Evolutionary conservation across 306 rosid species (phyloP), one percentile per base, ranked within the genome.

Genomic region (Ormosia emarginata): DNA sequence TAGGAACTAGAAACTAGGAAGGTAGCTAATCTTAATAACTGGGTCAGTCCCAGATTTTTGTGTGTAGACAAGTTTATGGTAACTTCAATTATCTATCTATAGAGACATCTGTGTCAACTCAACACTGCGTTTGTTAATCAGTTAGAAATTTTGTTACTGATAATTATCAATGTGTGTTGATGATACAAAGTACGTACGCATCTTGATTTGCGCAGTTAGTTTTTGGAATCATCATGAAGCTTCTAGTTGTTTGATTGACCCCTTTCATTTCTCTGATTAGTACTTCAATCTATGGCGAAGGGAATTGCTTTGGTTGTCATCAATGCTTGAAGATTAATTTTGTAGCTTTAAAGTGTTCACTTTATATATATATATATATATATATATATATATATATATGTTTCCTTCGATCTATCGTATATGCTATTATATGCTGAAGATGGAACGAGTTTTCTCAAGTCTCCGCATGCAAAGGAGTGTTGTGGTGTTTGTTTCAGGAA

Each of bases 1-100:
- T 52, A 3, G 13, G n/a, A 46, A 11, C 52, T 46, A 46, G 14
- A 14, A 46, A 44, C 3, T 24, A 24, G 24, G 24, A 24, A 3
- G 3, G 9, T 46, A 46, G 3, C n/a, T 14, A 52, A 4, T 52
- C 3, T 53, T n/a, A 53, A 15, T 53, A 53, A 53, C 0, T 12
- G 69, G 69, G 79, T 41, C 2, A 12, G 70, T 75, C 59, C 80
- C 18, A 30, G 71, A 75, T 59, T 59, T 43, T 75, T 59, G 13
- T 75, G 9, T 13, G 66, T 63, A 13, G 41, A 30, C 5, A 59
- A 73, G 66, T 56, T 72, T 74, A 7, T 55, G 0, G 13, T 8
- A 18, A 46, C 43, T n/a, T 64, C 44, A 59, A 9, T 32, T 47
- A 41, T 24, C 9, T 36, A 17, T 53, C 34, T 17, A 37, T 39